Evolutionary conservation across 106 monocot genomes (phyloP), one percentile per base, ranked within the genome.

Genomic region (Alisma plantagoaquatica): DNA sequence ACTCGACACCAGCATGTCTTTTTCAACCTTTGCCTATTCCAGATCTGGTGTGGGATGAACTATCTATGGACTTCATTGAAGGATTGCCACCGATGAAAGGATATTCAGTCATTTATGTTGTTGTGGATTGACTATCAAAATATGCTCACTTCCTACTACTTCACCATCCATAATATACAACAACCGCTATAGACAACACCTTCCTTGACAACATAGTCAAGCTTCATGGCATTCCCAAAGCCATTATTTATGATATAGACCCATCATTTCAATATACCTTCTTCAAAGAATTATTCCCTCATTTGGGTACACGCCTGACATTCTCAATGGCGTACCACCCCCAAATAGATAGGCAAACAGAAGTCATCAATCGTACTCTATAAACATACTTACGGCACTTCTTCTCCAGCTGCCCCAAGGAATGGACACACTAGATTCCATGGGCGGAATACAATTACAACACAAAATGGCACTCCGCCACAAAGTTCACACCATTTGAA

Each of bases 391-490:
- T 47, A n/a, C 11, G 47, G 2, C 9, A 23, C 18, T 47, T 47
- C 23, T 12, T 20, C 23, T 47, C 18, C 0, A 18, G 23, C 1
- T 8, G 11, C 19, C 47, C 12, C 9, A 14, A 12, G 18, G 18
- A 14, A 4, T 47, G 47, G 47, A 23, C 12, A 4, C 9, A 47
- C 1, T 20, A 19, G n/a, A 21, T 47, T 18, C 2, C 47, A 2
- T 47, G 47, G 47, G 47, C 47, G 0, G 47, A 47, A 47, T 47
- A 47, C 23, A 21, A 23, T 14, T 47, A n/a, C 47, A 47, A 47
- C 47, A 47, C n/a, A 23, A 8, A 12, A 21, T 10, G 19, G n/a
- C 47, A n/a, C n/a, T n/a, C n/a, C n/a, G n/a, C n/a, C n/a, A n/a
- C n/a, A n/a, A n/a, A n/a, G n/a, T n/a, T n/a, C n/a, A n/a, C n/a